Conservation (phyloP, 2,329 filamentous ascomycete genomes). For the Penicillium fuscoglaucum region DNA sequence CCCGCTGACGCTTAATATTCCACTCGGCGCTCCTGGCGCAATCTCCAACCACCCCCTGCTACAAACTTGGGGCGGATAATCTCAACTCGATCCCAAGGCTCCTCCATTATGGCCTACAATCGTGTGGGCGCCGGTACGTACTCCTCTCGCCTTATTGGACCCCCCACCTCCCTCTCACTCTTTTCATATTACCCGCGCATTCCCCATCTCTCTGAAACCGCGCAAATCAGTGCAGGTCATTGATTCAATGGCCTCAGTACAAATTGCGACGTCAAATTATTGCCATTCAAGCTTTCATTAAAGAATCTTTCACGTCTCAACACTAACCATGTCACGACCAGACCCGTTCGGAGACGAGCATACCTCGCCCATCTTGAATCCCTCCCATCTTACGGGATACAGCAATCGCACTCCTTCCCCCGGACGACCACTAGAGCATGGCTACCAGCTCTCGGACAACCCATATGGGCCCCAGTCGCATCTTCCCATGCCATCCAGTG, state of each 20-base stretch:
- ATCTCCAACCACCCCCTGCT: constrained; percentile 26
- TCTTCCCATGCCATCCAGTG: constrained; percentile 70
- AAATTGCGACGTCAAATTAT: not conserved
- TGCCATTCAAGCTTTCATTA: not conserved
- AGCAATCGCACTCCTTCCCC: constrained; percentile 70
- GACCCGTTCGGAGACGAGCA: constrained; percentile 46
- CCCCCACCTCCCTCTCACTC: constrained; percentile 12
- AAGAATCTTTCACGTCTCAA: not conserved
- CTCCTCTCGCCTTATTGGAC: constrained; percentile 10
- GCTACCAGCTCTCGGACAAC: constrained; percentile 81
- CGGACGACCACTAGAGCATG: constrained; percentile 65
- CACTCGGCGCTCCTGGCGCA: constrained; percentile 30
- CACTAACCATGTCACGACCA: constrained; percentile 32
- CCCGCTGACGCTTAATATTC: constrained; percentile 16
- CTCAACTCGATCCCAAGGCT: constrained; percentile 23
- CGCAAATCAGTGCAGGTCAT: constrained; percentile 6
- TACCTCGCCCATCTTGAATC: constrained; percentile 51
- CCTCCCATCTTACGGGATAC: constrained; percentile 47
- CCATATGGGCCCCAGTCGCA: constrained; percentile 62
- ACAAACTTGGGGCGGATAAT: constrained; percentile 27
- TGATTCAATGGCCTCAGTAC: not conserved
- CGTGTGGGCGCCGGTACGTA: constrained; percentile 62
- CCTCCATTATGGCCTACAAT: constrained; percentile 62
- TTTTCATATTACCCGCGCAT: constrained; percentile 1
- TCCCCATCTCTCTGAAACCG: not conserved